Percentiles rank a stretch among this genome's conserved stretches.
Conservation (phyloP, 1,284 basidiomycete species). For the Kalmanozyma brasiliensis region DNA sequence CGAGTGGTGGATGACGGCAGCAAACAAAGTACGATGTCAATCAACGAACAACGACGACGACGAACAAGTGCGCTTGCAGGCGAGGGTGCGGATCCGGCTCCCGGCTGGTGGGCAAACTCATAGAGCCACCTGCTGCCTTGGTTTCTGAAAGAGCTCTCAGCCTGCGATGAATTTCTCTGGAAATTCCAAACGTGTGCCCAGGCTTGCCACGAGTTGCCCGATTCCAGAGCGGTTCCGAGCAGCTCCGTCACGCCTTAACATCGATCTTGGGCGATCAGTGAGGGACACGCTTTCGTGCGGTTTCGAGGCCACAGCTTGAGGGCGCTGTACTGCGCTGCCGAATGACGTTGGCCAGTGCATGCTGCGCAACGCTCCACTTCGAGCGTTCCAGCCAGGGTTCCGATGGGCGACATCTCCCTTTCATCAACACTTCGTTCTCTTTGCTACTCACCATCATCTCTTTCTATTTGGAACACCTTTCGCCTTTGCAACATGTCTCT, state of each 20-base stretch:
- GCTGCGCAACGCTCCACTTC: constrained; percentile 21
- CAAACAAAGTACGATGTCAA: neutral
- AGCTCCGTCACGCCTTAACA: constrained; percentile 35
- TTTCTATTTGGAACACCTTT: too few species aligned
- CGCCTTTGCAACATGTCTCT: constrained; percentile 36
- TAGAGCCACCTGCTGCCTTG: constrained; percentile 6
- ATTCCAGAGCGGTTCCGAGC: constrained; percentile 29
- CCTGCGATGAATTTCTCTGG: constrained; percentile 12
- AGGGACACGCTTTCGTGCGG: constrained; percentile 16
- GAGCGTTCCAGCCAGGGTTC: constrained; percentile 7
- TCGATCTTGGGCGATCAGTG: neutral
- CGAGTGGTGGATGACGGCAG: constrained; percentile 3
- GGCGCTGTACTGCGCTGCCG: constrained; percentile 6
- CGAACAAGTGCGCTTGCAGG: constrained; percentile 1
- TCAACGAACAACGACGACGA: constrained; percentile 10
- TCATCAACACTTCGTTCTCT: neutral
- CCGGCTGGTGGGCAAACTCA: neutral
- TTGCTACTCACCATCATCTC: constrained; percentile 2
- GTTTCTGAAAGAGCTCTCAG: neutral
- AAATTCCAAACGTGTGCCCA: constrained; percentile 6
- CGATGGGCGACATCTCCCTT: neutral
- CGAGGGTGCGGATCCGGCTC: constrained; percentile 20
- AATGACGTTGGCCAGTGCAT: constrained; percentile 47
- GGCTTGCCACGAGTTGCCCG: neutral
- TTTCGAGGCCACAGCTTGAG: too few species aligned